Base-by-base conservation (phyloP, 2,329 filamentous ascomycete species). In the Ambrosiella xylebori region DNA sequence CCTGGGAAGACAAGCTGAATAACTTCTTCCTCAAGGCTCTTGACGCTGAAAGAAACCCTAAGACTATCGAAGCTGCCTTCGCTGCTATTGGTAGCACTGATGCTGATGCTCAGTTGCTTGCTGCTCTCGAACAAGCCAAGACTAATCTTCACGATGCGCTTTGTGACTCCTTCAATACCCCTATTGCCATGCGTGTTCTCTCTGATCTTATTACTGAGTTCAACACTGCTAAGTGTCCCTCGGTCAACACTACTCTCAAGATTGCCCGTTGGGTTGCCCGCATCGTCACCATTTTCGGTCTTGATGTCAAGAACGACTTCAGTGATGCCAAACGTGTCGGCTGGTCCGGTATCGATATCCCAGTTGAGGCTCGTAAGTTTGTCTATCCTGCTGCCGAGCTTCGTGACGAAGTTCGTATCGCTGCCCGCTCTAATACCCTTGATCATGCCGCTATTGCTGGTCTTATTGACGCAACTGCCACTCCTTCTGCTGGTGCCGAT, bases 121-220 rank as follows among this genome's bases (percentile, higher is more conserved):
- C 67, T 1, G 74, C 75, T 60, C 66, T 78, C 5, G 72, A 78
- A 55, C 74, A 79, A 59, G 76, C 78, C 8, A 74, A 81, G 68
- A 70, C 70, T 45, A 78, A 80, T 27, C 67, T 79, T 37, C 69
- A 79, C 39, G 66, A 69, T 1, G 84, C 85, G 1, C 75, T 96
- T 13, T 77, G 77, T 64, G 88, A 95, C 70, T 95, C 89, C 0
- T 95, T 96, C 68, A 85, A 96, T 69, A 96, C 90, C 0, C 82
- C 86, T 1, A 73, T 75, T 55, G 88, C 84, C 4, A 88, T 96
- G 85, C 78, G 79, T 54, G 72, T 81, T n/a, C 84, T 96, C 52
- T 80, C 82, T 1, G 81, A 87, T 58, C 72, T 96, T 27, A 84
- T 96, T 61, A 85, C 82, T 53, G 80, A 85, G 54, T 61, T 58